phyloP scores from a whole-genome alignment of 106 monocot species.

The Triglochin maritima region DNA sequence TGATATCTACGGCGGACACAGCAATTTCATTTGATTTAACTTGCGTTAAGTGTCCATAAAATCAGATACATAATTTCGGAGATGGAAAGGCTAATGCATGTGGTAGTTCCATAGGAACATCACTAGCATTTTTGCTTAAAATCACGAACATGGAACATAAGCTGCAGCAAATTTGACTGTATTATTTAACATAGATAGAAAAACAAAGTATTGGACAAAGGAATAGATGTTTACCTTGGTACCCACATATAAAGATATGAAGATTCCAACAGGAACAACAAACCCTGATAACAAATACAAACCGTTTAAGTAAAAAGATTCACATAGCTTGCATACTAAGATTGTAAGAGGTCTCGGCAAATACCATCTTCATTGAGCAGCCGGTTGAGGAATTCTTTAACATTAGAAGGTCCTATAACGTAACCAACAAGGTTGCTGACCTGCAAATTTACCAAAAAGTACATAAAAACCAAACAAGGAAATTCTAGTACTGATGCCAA shows the following conservation, averaged over 20 bases:
- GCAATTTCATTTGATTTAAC: too few species aligned
- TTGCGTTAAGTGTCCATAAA: too few species aligned
- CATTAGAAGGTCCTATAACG: slow-evolving; percentile 69
- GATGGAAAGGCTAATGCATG: too few species aligned
- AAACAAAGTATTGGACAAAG: neutral
- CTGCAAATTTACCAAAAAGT: slow-evolving; percentile 13
- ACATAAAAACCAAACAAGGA: too few species aligned
- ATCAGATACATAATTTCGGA: too few species aligned
- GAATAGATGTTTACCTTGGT: slow-evolving; percentile 50
- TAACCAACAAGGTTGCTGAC: slow-evolving; percentile 88
- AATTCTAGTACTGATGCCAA: too few species aligned
- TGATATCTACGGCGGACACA: too few species aligned
- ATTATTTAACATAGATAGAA: neutral
- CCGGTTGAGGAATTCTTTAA: slow-evolving; percentile 49
- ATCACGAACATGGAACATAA: slow-evolving; percentile 86
- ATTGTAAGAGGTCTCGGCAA: neutral
- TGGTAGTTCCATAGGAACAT: neutral
- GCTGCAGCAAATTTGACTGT: slow-evolving; percentile 25
- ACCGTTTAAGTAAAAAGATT: neutral
- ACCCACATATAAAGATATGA: slow-evolving; percentile 69
- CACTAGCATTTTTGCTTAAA: slow-evolving; percentile 17
- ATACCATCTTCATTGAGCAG: slow-evolving; percentile 63
- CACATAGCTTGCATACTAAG: neutral
- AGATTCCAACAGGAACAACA: slow-evolving; percentile 42
- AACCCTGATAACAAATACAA: slow-evolving; percentile 31